phyloP scores from a whole-genome alignment of 495 filamentous ascomycete species.

The Neurospora sp. region DNA sequence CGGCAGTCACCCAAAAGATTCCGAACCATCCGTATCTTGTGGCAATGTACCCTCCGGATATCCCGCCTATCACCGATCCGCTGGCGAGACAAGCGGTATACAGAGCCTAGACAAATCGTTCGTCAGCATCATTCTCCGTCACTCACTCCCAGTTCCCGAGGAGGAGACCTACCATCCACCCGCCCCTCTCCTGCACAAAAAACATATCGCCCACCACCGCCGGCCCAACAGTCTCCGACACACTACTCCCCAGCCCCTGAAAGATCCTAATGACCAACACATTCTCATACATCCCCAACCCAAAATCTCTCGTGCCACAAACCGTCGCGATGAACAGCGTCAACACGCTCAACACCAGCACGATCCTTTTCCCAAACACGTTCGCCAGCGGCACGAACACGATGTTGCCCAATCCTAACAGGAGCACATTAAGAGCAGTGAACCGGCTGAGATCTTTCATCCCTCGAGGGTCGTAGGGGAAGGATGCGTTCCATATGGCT shows the following conservation, averaged over 20 bases:
- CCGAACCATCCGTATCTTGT: slow-evolving; percentile 30
- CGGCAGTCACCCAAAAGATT: slow-evolving; percentile 36
- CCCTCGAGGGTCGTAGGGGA: slow-evolving; percentile 9
- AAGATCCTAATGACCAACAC: slow-evolving; percentile 38
- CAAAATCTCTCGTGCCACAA: slow-evolving; percentile 26
- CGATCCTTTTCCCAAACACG: slow-evolving; percentile 43
- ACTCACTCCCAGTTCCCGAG: background rate
- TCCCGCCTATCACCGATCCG: slow-evolving; percentile 37
- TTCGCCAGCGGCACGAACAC: slow-evolving; percentile 50
- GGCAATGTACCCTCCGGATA: slow-evolving; percentile 40
- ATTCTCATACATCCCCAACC: slow-evolving; percentile 5
- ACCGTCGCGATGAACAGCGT: slow-evolving; percentile 35
- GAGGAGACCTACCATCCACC: slow-evolving; percentile 31
- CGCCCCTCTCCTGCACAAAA: slow-evolving; percentile 40
- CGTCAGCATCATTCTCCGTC: background rate
- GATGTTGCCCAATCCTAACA: slow-evolving; percentile 20
- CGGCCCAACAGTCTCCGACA: slow-evolving; percentile 44
- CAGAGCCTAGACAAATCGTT: slow-evolving; percentile 27
- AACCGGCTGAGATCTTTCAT: slow-evolving; percentile 13
- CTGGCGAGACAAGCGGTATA: slow-evolving; percentile 43
- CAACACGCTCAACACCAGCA: slow-evolving; percentile 39
- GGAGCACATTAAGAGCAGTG: slow-evolving; percentile 20
- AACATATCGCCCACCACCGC: slow-evolving; percentile 45
- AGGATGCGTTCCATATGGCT: slow-evolving; percentile 17
- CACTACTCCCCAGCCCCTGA: slow-evolving; percentile 43